These are phyloP conservation scores for Spongispora temasekensis DNA, from an alignment of 1,284 basidiomycete species.

Conservation along the genomic window DNA sequence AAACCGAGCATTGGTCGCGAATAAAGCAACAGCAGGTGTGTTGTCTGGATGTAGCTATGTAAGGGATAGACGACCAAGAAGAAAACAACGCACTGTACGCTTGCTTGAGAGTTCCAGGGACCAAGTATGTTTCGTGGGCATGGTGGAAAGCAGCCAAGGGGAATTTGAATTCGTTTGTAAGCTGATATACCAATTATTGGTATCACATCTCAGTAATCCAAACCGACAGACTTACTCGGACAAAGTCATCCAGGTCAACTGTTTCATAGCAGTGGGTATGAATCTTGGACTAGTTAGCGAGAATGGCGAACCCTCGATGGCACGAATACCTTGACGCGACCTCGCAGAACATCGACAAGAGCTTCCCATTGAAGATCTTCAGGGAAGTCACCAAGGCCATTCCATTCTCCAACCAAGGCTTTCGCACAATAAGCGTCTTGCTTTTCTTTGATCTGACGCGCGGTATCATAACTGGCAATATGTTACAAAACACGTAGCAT, in stretches of 20 bases:
- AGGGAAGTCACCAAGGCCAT: slow-evolving; percentile 64
- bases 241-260: slow-evolving; percentile 77
- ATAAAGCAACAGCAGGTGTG: slow-evolving; percentile 73
- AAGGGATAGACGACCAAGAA: neutral
- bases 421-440: slow-evolving; percentile 76
- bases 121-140: slow-evolving; percentile 79
- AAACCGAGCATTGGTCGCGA: slow-evolving; percentile 69
- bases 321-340: slow-evolving; percentile 64
- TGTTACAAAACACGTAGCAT: slow-evolving; percentile 3
- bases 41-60: slow-evolving; percentile 33
- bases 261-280: slow-evolving; percentile 82
- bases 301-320: neutral
- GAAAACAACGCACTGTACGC: slow-evolving; percentile 54
- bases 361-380: slow-evolving; percentile 83
- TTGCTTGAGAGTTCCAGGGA: slow-evolving; percentile 73
- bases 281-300: slow-evolving; percentile 44
- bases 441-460: slow-evolving; percentile 67
- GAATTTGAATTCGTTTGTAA: slow-evolving; percentile 82
- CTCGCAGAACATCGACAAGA: slow-evolving; percentile 84
- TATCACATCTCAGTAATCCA: slow-evolving; percentile 6
- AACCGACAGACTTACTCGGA: slow-evolving; percentile 51
- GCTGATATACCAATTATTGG: slow-evolving; percentile 40
- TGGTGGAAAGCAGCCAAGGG: slow-evolving; percentile 79
- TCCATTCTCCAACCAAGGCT: slow-evolving; percentile 61
- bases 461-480: slow-evolving; percentile 59